Percentiles rank a stretch among this genome's conserved stretches.
Evolutionary conservation across 768 basidiomycete species (phyloP).

Genomic region (Strobilomyces dryophilus): DNA sequence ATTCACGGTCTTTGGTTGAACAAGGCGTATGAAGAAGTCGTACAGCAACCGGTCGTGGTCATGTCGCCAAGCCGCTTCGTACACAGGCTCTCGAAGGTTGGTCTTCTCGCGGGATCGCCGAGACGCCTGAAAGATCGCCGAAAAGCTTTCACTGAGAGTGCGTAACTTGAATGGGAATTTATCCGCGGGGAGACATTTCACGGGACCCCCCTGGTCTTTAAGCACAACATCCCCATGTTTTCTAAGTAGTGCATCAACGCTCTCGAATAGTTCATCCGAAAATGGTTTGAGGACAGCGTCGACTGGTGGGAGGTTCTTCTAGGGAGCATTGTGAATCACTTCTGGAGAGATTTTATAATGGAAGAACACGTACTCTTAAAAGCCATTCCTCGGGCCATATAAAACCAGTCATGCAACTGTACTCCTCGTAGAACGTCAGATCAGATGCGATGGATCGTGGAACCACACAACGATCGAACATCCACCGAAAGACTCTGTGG

Average conservation of each 20-base stretch:
- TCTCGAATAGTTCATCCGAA: not conserved
- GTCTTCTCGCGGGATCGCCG: slow-evolving; percentile 4
- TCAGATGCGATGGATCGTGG: slow-evolving; percentile 3
- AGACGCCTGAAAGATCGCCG: slow-evolving; percentile 9
- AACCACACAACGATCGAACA: slow-evolving; percentile 9
- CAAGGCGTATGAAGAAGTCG: slow-evolving; percentile 8
- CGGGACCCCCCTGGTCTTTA: not conserved
- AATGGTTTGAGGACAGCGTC: slow-evolving; percentile 7
- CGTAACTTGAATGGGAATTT: slow-evolving; percentile 5
- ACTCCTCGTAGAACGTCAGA: slow-evolving; percentile 2
- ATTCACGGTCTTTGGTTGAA: not conserved
- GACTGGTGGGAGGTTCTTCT: slow-evolving; percentile 7
- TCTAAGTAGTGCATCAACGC: not conserved
- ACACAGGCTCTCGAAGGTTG: not conserved
- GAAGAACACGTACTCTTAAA: too few relatives aligned
- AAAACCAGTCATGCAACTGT: not conserved
- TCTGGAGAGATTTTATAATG: too few relatives aligned
- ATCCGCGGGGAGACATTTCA: not conserved
- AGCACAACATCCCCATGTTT: too few relatives aligned
- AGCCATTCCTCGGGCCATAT: slow-evolving; percentile 10
- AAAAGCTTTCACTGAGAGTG: slow-evolving; percentile 5
- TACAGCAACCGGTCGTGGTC: slow-evolving; percentile 9
- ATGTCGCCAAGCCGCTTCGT: slow-evolving; percentile 6
- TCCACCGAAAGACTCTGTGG: slow-evolving; percentile 4
- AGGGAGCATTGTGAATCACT: not conserved